Base-by-base conservation (phyloP, 768 basidiomycete genomes). In the Xerocomellus dryophilus region DNA sequence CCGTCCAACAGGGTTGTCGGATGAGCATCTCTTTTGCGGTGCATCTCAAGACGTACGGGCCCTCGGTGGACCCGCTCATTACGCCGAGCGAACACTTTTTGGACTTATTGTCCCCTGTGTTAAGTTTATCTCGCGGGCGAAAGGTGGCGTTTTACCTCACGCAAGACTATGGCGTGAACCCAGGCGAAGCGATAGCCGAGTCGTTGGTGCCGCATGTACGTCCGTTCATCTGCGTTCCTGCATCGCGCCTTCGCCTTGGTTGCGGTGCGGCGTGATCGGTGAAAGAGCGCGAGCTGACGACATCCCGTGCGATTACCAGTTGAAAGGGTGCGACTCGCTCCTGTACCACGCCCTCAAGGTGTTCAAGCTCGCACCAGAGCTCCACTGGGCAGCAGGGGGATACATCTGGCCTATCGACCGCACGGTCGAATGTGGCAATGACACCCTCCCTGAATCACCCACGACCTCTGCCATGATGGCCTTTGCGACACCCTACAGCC, bases 301-400 rank as follows among this genome's bases (percentile, higher is more conserved):
- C 4, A 56, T 47, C 2, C 27, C 21, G 12, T 40, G 18, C 9
- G 40, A 27, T 41, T 38, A 27, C n/a, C 62, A 92, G 90, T 70
- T 92, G 44, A 90, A 88, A 72, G 88, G 86, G 34, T 83, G 84
- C 20, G 90, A 92, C 62, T 82, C 85, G 5, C 67, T 89, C 31
- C 69, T 92, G 8, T 90, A 88, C 66, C 86, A 88, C 47, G 85
- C 88, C 3, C 71, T 91, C 66, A 89, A 87, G 67, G 68, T 85
- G 36, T 89, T 84, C 75, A 90, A 90, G 55, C 81, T 92, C 43
- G 68, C 73, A 1, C 86, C 88, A 0, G 86, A 86, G 56, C 77
- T 92, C 2, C 86, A 86, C 54, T 92, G 88, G 85, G 82, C 84
- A 17, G 90, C 90, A 31, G 89, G 88, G 2, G 88, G 88, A 18